These are phyloP conservation scores for Colletotrichum coccodes DNA, from an alignment of 2,329 filamentous ascomycete genomes.

Conservation along the genomic window DNA sequence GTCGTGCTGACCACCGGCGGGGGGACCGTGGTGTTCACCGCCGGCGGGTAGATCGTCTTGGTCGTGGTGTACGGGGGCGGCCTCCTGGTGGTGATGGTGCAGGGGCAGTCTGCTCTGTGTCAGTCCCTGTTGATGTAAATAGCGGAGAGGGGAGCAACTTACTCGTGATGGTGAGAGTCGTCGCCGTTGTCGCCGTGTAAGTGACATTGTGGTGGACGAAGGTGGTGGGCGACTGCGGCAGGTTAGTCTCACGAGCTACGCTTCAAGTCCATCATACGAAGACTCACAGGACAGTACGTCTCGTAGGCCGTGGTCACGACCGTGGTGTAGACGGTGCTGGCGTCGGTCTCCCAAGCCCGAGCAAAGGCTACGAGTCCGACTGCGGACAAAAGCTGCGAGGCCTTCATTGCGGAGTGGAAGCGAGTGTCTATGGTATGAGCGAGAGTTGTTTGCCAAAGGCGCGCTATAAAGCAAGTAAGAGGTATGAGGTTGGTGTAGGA, in stretches of 20 bases:
- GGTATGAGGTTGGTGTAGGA: constrained; percentile 26
- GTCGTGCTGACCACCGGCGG: constrained; percentile 28
- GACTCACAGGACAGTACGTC: constrained; percentile 55
- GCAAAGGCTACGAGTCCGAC: constrained; percentile 44
- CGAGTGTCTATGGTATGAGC: constrained; percentile 36
- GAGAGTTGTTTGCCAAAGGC: constrained; percentile 34
- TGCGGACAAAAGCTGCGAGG: constrained; percentile 44
- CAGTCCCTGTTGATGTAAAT: constrained; percentile 33
- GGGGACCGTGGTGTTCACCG: constrained; percentile 24
- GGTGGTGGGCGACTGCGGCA: constrained; percentile 46
- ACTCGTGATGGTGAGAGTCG: constrained; percentile 58
- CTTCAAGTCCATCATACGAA: not conserved
- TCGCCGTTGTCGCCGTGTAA: constrained; percentile 53
- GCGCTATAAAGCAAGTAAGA: constrained; percentile 32
- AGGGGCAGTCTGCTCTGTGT: constrained; percentile 55
- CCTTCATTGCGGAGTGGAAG: constrained; percentile 46
- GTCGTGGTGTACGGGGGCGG: constrained; percentile 43
- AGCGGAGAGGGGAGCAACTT: constrained; percentile 33
- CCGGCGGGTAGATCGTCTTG: constrained; percentile 34
- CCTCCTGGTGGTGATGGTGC: constrained; percentile 50
- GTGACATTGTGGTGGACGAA: constrained; percentile 52
- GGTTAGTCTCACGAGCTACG: not conserved
- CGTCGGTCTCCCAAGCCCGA: constrained; percentile 37
- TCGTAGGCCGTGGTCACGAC: constrained; percentile 49
- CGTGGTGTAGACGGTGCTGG: constrained; percentile 45